Evolutionary conservation across 1,284 basidiomycete species (phyloP), one percentile per base, ranked within the genome.

Genomic region (Fomitiporia mediterranea): DNA sequence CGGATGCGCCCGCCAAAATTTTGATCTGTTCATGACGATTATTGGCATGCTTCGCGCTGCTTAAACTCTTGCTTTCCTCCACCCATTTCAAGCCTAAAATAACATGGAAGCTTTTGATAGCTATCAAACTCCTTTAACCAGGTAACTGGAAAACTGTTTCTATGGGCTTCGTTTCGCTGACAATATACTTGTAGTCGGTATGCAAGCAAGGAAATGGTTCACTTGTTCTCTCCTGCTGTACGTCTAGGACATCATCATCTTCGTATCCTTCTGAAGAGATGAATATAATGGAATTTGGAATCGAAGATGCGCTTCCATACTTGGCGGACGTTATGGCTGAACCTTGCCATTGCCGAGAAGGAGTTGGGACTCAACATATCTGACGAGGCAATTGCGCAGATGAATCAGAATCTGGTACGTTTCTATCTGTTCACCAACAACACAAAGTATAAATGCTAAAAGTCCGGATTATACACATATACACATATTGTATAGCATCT

Each of bases 191-290:
- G 28, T 64, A 97, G 94, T 68, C 94, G 96, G 56, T 99, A 99
- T 91, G 97, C 97, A 21, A 95, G 91, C 78, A 96, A 96, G 70
- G 96, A 98, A 74, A 98, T 98, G 96, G 88, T 94, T 11, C 81
- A 92, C 72, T 82, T 99, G 56, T 99, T 98, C 77, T 98, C 95
- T 40, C 83, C 89, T 56, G 85, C 86, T 52, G 94, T 95, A 65
- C 32, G 78, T 72, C 17, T 51, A 44, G 50, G 27, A 23, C 32
- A 57, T 52, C 52, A 49, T 42, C 27, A 23, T 11, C 25, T 46
- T 28, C n/a, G 27, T n/a, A n/a, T n/a, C n/a, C n/a, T n/a, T n/a
- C n/a, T n/a, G n/a, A n/a, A n/a, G n/a, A n/a, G n/a, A n/a, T n/a
- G n/a, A n/a, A n/a, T n/a, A n/a, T 28, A 30, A 32, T 11, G 13